These are phyloP conservation scores for Boletus mariae DNA, from an alignment of 1,284 basidiomycete species.

Conservation along the genomic window DNA sequence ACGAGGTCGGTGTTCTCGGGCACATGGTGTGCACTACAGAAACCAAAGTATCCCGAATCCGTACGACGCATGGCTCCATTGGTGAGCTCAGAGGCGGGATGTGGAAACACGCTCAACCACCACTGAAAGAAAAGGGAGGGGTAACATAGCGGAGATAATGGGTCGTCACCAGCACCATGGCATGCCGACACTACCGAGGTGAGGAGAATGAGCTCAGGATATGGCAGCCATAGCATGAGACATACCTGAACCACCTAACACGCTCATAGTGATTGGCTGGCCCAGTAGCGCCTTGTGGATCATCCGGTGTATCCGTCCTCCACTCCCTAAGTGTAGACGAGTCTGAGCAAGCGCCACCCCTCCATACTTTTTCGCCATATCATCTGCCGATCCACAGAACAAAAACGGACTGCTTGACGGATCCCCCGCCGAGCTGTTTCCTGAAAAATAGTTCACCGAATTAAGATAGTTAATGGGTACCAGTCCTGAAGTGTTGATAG, in stretches of 20 bases:
- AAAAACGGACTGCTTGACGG: conserved; percentile 67
- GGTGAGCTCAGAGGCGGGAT: conserved; percentile 91
- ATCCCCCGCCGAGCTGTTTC: conserved; percentile 48
- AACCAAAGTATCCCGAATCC: conserved; percentile 89
- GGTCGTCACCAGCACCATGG: conserved; percentile 91
- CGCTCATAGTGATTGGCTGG: conserved; percentile 84
- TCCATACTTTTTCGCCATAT: conserved; percentile 75
- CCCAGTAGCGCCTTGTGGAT: conserved; percentile 83
- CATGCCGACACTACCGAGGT: conserved; percentile 73
- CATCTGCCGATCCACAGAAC: conserved; percentile 86
- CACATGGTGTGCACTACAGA: conserved; percentile 86
- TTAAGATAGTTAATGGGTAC: conserved; percentile 65
- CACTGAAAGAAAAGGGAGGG: conserved; percentile 89
- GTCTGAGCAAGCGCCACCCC: conserved; percentile 73
- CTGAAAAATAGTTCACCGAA: conserved; percentile 11
- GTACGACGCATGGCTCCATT: conserved; percentile 90
- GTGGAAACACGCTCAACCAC: conserved; percentile 94
- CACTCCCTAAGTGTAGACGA: conserved; percentile 75
- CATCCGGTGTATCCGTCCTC: conserved; percentile 80
- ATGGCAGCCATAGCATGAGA: conserved; percentile 9
- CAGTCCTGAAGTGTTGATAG: conserved; percentile 49
- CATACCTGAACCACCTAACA: conserved; percentile 86
- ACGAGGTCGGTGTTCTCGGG: conserved; percentile 91
- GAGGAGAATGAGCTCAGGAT: not conserved
- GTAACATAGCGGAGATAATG: conserved; percentile 81